Conservation (phyloP, 345 rosid genomes). For the Murraya paniculata region DNA sequence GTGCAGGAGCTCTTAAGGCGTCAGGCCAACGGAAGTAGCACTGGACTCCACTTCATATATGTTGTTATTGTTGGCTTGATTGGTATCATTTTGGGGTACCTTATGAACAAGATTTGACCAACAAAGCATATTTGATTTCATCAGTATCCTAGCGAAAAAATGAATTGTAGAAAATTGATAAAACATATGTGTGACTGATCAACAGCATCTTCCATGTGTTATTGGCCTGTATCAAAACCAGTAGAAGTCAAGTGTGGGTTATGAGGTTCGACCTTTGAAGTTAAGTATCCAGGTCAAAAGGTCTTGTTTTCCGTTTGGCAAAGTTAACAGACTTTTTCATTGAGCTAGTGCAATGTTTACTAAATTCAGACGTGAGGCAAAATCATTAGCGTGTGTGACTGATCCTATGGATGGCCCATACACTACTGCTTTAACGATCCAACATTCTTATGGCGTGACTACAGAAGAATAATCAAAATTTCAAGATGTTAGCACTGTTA, state of each 20-base stretch:
- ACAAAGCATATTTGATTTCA: not conserved
- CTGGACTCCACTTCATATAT: conserved; percentile 47
- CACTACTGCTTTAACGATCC: not conserved
- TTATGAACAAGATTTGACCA: conserved; percentile 59
- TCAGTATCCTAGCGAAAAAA: conserved; percentile 8
- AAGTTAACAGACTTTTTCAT: not conserved
- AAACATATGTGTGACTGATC: conserved; percentile 21
- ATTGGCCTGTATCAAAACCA: conserved; percentile 17
- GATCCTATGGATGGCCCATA: not conserved
- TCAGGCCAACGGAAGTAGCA: conserved; percentile 34
- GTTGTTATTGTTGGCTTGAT: conserved; percentile 62
- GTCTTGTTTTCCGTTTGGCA: not conserved
- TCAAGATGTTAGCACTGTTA: no score
- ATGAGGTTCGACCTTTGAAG: conserved; percentile 10
- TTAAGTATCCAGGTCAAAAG: not conserved
- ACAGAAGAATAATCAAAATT: no score
- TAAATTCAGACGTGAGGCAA: not conserved
- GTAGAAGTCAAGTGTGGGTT: conserved; percentile 21
- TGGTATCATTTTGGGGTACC: conserved; percentile 70
- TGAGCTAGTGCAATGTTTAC: not conserved
- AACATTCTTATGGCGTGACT: not conserved
- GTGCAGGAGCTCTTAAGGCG: conserved; percentile 66
- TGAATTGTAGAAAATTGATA: conserved; percentile 19
- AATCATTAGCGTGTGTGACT: not conserved
- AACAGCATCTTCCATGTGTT: conserved; percentile 19